Evolutionary conservation across 2,329 filamentous ascomycete species (phyloP), one percentile per base, ranked within the genome.

Genomic region (Cytospora piceae): DNA sequence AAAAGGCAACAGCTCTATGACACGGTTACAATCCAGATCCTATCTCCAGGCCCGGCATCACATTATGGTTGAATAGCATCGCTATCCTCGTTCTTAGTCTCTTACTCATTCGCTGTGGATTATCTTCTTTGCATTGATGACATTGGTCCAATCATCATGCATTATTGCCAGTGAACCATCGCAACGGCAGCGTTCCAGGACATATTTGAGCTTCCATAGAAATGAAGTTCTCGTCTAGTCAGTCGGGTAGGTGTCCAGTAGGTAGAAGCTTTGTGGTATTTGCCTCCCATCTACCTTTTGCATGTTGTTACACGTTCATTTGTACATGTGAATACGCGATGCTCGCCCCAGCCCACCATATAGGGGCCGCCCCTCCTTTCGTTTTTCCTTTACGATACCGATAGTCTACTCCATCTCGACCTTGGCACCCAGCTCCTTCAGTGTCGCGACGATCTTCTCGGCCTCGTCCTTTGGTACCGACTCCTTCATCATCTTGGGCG

Each of bases 401-500:
- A 54, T 17, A 34, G 29, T 74, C 82, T 92, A 98, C 79, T 99
- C 95, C 92, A 99, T 95, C 70, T 86, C 82, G 68, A 92, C 94
- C 70, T 91, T 93, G 70, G 90, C 95, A 71, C 95, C 95, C 68
- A 99, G 83, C 71, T 87, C 94, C 88, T 98, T 98, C 84, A 99
- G 86, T 52, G 92, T 89, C 79, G 92, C 92, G 67, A 99, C 70
- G 75, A 99, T 97, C 90, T 99, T 99, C 86, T 98, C 94, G 9
- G 93, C 93, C 79, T 99, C 96, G 76, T 99, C 95, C 87, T 99
- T 99, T 70, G 94, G 91, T 72, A 99, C 93, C 60, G 91, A 94
- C 82, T 99, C 95, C 89, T 98, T 98, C 92, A 99, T 92, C 79
- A 92, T 83, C 90, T 99, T 99, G 70, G 95, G 95, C 72, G 92